Evolutionary conservation across 2,329 filamentous ascomycete genomes (phyloP).

Genomic region (Knufia petricola): DNA sequence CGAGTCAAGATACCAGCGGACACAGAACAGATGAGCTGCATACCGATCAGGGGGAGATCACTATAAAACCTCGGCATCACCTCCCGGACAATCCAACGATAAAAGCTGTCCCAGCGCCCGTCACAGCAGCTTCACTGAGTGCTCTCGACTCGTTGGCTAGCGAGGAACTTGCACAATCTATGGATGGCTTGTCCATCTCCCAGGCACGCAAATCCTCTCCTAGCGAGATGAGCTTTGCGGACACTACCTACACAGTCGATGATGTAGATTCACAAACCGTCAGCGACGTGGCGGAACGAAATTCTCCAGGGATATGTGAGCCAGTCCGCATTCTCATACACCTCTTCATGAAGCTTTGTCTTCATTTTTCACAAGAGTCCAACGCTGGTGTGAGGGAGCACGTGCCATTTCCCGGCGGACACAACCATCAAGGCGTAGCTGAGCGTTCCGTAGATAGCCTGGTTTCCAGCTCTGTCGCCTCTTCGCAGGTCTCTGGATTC

Average conservation of each 20-base stretch:
- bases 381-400: not conserved
- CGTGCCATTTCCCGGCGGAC: not conserved
- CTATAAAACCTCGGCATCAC: not conserved
- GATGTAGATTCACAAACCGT: not conserved
- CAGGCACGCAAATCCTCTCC: not conserved
- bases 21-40: not conserved
- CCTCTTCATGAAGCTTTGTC: not conserved
- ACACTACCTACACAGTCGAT: not conserved
- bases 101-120: not conserved
- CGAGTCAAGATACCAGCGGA: not conserved
- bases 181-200: not conserved
- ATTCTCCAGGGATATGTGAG: not conserved
- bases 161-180: not conserved
- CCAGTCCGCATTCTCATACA: not conserved
- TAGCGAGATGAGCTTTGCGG: not conserved
- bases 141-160: not conserved
- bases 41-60: not conserved
- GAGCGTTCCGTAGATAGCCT: not conserved
- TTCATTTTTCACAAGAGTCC: not conserved
- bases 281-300: not conserved
- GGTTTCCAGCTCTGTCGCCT: not conserved
- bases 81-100: not conserved
- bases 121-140: slow-evolving; percentile 1
- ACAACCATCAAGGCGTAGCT: not conserved
- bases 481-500: not conserved